phyloP scores from a whole-genome alignment of 1,284 basidiomycete genomes.

The Naganishia liquefaciens region DNA sequence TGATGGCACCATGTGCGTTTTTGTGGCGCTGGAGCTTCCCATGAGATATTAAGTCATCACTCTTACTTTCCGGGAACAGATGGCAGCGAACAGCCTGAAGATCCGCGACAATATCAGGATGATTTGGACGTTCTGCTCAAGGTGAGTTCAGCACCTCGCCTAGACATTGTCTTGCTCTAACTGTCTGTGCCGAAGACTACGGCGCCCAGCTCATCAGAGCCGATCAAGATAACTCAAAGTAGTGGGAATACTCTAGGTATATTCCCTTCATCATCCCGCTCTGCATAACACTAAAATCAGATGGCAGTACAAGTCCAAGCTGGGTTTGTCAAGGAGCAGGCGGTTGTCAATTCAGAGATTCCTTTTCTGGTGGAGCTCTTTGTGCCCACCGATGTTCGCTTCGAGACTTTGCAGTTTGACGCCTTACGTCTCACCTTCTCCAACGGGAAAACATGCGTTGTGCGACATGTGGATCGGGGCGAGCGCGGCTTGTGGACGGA shows the following conservation, averaged over 20 bases:
- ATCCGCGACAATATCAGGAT: slow-evolving; percentile 56
- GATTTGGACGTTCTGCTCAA: slow-evolving; percentile 69
- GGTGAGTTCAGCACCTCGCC: slow-evolving; percentile 54
- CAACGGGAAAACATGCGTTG: slow-evolving; percentile 40
- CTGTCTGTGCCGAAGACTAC: slow-evolving; percentile 60
- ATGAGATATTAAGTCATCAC: too few species aligned
- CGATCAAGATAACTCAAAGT: slow-evolving; percentile 33
- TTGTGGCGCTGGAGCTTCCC: slow-evolving; percentile 34
- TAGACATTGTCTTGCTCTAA: background rate
- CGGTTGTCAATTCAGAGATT: slow-evolving; percentile 61
- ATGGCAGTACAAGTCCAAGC: slow-evolving; percentile 14
- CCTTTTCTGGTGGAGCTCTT: slow-evolving; percentile 66
- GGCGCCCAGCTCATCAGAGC: slow-evolving; percentile 61
- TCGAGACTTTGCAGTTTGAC: slow-evolving; percentile 44
- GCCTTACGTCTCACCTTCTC: slow-evolving; percentile 44
- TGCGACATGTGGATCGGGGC: slow-evolving; percentile 35
- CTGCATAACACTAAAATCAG: too few species aligned
- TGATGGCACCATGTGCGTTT: slow-evolving; percentile 70
- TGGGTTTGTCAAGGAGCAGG: slow-evolving; percentile 10
- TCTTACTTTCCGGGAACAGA: slow-evolving; percentile 15
- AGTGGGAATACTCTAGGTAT: slow-evolving; percentile 15
- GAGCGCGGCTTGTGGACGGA: background rate
- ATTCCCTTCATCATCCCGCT: background rate
- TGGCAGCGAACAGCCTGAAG: slow-evolving; percentile 37
- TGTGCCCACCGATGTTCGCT: slow-evolving; percentile 51